phyloP scores from a whole-genome alignment of 257 asterid species.

The Mitragyna speciosa region DNA sequence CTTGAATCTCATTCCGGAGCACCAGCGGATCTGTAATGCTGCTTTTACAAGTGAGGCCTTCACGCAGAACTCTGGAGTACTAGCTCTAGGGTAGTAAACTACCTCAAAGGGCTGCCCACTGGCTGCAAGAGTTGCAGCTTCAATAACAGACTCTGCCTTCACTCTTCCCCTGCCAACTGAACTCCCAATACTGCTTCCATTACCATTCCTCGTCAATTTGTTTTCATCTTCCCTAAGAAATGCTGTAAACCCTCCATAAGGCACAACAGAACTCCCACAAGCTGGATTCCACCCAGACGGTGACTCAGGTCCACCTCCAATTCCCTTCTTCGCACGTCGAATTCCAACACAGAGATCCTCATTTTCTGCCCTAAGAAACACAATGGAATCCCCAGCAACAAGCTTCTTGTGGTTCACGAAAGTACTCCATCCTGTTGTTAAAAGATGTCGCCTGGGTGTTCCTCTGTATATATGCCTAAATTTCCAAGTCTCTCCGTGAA shows the following conservation, averaged over 20 bases:
- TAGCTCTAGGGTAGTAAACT: slow-evolving; percentile 84
- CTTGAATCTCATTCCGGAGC: slow-evolving; percentile 91
- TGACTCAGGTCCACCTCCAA: slow-evolving; percentile 62
- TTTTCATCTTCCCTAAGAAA: slow-evolving; percentile 62
- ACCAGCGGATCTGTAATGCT: slow-evolving; percentile 74
- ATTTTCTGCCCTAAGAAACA: slow-evolving; percentile 72
- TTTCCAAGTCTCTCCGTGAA: slow-evolving; percentile 91
- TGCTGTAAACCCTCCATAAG: slow-evolving; percentile 63
- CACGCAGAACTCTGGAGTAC: slow-evolving; percentile 92
- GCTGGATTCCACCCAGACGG: slow-evolving; percentile 62
- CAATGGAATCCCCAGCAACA: slow-evolving; percentile 91
- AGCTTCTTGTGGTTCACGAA: slow-evolving; percentile 93
- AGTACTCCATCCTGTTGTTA: slow-evolving; percentile 95
- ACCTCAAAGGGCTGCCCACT: slow-evolving; percentile 73
- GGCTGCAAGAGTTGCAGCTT: slow-evolving; percentile 75
- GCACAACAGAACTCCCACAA: slow-evolving; percentile 45
- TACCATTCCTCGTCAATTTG: slow-evolving; percentile 35
- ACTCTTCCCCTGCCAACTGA: slow-evolving; percentile 47
- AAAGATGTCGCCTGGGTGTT: slow-evolving; percentile 89
- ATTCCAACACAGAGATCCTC: slow-evolving; percentile 92
- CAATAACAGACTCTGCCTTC: slow-evolving; percentile 65
- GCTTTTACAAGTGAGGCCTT: slow-evolving; percentile 64
- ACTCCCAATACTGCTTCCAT: slow-evolving; percentile 26
- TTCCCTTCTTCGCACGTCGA: slow-evolving; percentile 75
- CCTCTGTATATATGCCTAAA: slow-evolving; percentile 92